These are phyloP conservation scores for Nitzschia sp. DNA, from an alignment of 108 stramenopile species.

Conservation along the genomic window DNA sequence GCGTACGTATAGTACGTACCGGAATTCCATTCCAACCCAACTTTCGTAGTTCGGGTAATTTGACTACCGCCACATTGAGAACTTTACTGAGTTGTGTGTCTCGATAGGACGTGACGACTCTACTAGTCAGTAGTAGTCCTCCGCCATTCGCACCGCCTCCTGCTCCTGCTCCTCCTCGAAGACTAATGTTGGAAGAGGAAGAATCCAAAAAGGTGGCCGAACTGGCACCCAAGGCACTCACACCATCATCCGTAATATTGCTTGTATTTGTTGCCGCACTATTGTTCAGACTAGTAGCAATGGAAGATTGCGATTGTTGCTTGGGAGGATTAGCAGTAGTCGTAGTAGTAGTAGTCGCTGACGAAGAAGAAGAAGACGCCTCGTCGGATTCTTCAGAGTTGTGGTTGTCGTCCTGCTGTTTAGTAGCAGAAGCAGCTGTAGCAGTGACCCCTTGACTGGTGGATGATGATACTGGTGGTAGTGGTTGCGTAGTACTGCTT, in stretches of 20 bases:
- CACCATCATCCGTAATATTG: not conserved
- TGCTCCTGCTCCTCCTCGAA: too few species aligned
- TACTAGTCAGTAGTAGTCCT: not conserved
- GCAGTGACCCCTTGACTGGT: not conserved
- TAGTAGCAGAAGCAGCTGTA: not conserved
- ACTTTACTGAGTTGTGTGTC: constrained; percentile 26
- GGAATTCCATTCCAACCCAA: constrained; percentile 87
- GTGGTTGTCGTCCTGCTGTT: not conserved
- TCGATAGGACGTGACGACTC: not conserved
- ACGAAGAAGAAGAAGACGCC: too few species aligned
- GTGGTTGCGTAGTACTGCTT: not conserved
- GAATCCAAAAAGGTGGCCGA: too few species aligned
- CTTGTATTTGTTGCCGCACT: too few species aligned
- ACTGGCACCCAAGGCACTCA: not conserved
- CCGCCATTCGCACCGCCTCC: not conserved
- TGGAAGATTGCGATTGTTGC: not conserved
- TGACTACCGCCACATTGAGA: constrained; percentile 42
- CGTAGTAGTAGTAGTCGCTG: too few species aligned
- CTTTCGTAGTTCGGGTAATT: constrained; percentile 63
- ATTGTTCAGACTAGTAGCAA: too few species aligned
- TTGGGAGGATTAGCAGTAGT: not conserved
- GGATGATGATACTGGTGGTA: not conserved
- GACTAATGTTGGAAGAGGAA: too few species aligned
- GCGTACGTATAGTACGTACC: too few species aligned
- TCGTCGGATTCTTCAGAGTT: too few species aligned